Conservation (phyloP, 192 early-diverging fungal genomes). For the Coemansia reversa region DNA sequence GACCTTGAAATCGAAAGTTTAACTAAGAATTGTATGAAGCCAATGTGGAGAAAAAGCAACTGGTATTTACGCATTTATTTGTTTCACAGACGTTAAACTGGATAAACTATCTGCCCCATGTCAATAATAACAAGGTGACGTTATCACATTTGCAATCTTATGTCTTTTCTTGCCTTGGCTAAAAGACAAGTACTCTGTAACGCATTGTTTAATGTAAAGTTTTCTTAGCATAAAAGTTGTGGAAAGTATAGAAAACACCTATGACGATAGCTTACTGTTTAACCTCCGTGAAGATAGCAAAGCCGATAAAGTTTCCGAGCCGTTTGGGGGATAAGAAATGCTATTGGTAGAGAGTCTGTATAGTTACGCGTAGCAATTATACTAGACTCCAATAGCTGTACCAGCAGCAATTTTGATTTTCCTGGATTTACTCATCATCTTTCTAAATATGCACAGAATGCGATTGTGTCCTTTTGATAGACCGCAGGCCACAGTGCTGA, state of each 20-base stretch:
- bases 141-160: neutral
- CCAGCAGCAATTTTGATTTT: neutral
- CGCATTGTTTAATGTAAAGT: too few relatives aligned
- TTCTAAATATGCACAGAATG: neutral
- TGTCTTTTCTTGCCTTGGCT: neutral
- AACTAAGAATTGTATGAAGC: too few relatives aligned
- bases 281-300: neutral
- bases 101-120: too few relatives aligned
- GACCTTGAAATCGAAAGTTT: too few relatives aligned
- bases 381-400: too few relatives aligned
- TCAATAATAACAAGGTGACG: neutral
- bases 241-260: neutral
- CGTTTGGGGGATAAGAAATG: neutral
- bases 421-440: neutral
- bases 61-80: too few relatives aligned
- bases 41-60: neutral
- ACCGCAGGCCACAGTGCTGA: neutral
- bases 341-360: neutral
- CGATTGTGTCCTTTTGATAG: neutral
- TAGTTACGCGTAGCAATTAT: too few relatives aligned
- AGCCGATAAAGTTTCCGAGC: neutral
- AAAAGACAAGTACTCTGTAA: neutral
- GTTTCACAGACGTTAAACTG: too few relatives aligned
- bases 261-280: neutral
- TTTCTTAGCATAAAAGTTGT: neutral